Conservation (phyloP, 169 alveolate species). For the Eimeria falciformis region DNA sequence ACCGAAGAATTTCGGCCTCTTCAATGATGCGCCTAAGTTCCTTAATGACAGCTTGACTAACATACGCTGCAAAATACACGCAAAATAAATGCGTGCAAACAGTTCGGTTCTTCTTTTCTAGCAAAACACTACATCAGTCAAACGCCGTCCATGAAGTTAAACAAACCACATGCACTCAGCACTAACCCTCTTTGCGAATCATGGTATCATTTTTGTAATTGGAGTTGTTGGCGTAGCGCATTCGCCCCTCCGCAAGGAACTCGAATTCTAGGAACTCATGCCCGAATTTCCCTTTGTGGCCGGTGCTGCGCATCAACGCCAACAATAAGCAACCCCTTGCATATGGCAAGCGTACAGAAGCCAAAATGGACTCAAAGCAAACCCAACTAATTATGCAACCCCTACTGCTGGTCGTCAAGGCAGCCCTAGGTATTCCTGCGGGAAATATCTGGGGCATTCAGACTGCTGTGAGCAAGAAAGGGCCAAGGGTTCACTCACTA, state of each 20-base stretch:
- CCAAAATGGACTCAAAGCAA: not conserved
- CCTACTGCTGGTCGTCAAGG: not conserved
- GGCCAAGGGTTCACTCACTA: constrained; percentile 38
- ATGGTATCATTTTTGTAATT: constrained; percentile 94
- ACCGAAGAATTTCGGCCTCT: constrained; percentile 78
- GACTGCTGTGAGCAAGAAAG: not conserved
- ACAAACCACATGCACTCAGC: not conserved
- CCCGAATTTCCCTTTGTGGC: constrained; percentile 97
- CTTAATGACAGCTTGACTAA: constrained; percentile 82
- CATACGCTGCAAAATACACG: constrained; percentile 73
- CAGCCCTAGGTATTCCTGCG: not conserved
- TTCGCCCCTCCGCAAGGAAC: constrained; percentile 94
- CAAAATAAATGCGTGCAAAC: not conserved
- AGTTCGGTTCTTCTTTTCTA: too few relatives aligned
- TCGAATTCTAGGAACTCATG: constrained; percentile 99
- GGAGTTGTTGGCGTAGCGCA: constrained; percentile 97
- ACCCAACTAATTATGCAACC: too few relatives aligned
- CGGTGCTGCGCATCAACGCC: constrained; percentile 81
- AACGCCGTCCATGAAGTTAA: not conserved
- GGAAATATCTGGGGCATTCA: not conserved
- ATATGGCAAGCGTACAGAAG: not conserved
- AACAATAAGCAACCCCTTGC: not conserved
- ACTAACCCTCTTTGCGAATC: constrained; percentile 96
- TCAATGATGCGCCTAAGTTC: constrained; percentile 78
- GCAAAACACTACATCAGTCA: too few relatives aligned